Evolutionary conservation across 2,329 filamentous ascomycete species (phyloP).

Genomic region (Paramyrothecium sp.): DNA sequence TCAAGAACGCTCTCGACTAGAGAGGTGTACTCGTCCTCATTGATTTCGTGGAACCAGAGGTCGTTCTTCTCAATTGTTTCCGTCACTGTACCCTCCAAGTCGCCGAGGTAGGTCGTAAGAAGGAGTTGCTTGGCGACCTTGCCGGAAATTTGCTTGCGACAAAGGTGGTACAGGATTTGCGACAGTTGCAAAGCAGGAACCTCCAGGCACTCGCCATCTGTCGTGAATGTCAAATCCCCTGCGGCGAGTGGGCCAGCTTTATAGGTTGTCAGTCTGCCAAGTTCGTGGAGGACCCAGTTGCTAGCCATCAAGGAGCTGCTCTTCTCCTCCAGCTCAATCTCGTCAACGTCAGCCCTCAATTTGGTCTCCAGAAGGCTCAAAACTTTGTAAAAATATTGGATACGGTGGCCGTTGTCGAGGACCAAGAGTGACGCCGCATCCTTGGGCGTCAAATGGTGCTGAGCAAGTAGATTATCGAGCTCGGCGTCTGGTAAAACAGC

Average conservation of each 20-base stretch:
- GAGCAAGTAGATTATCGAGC: constrained; percentile 57
- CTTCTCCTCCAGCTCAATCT: constrained; percentile 22
- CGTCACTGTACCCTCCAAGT: constrained; percentile 40
- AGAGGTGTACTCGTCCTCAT: constrained; percentile 42
- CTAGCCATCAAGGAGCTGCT: constrained; percentile 46
- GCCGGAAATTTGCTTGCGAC: constrained; percentile 49
- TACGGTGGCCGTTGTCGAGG: constrained; percentile 73
- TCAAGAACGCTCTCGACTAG: constrained; percentile 44
- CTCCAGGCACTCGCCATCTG: constrained; percentile 44
- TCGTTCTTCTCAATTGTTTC: constrained; percentile 43
- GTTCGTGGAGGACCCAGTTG: constrained; percentile 74
- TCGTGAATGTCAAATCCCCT: constrained; percentile 35
- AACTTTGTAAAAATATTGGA: constrained; percentile 79
- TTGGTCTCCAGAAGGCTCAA: constrained; percentile 44
- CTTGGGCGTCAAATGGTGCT: constrained; percentile 71
- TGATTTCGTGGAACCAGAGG: constrained; percentile 56
- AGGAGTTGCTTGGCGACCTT: constrained; percentile 59
- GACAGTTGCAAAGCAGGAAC: constrained; percentile 47
- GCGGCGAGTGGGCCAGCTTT: constrained; percentile 30
- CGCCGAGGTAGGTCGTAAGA: constrained; percentile 48
- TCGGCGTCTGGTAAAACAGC: constrained; percentile 72
- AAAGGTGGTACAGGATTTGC: constrained; percentile 48
- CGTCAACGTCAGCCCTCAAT: constrained; percentile 17
- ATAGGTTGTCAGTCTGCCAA: constrained; percentile 65
- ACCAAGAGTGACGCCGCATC: constrained; percentile 80